Percentiles rank a stretch among this genome's conserved stretches.
phyloP scores from a whole-genome alignment of 1,284 basidiomycete species.

The Cryptococcus deneoformans region DNA sequence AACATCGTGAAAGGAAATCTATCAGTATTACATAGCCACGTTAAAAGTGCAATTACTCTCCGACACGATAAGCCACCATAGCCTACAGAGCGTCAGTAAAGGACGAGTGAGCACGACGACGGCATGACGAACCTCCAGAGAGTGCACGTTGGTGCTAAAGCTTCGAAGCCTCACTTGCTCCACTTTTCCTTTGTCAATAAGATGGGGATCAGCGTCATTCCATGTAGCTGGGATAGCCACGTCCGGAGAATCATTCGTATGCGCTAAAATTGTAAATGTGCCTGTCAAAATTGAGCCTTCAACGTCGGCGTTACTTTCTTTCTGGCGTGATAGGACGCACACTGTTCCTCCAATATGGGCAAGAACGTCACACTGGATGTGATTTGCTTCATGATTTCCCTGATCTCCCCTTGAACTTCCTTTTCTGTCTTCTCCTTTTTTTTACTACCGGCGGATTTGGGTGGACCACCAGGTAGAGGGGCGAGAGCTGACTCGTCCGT shows the following conservation, averaged over 20 bases:
- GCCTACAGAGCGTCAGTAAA: constrained; percentile 19
- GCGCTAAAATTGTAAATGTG: constrained; percentile 87
- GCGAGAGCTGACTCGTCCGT: constrained; percentile 52
- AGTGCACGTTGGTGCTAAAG: constrained; percentile 87
- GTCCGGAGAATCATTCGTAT: constrained; percentile 71
- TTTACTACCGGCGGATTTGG: constrained; percentile 1
- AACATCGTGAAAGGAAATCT: too few species aligned
- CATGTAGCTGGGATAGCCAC: constrained; percentile 69
- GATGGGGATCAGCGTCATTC: constrained; percentile 91
- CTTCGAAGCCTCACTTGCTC: constrained; percentile 91
- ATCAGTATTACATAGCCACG: too few species aligned
- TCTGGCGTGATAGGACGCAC: constrained; percentile 56
- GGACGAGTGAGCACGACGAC: neutral
- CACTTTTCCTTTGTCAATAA: constrained; percentile 92
- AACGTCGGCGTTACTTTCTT: neutral
- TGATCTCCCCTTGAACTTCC: constrained; percentile 93
- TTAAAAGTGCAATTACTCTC: constrained; percentile 22
- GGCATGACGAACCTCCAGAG: constrained; percentile 62
- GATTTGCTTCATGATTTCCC: constrained; percentile 98
- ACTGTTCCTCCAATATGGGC: constrained; percentile 91
- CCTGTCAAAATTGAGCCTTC: constrained; percentile 35
- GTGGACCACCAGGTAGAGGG: constrained; percentile 14
- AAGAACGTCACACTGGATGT: constrained; percentile 94
- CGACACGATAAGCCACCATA: constrained; percentile 48
- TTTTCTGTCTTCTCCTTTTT: constrained; percentile 58